phyloP scores from a whole-genome alignment of 1,284 basidiomycete species.

The Cryptococcus depauperatus region DNA sequence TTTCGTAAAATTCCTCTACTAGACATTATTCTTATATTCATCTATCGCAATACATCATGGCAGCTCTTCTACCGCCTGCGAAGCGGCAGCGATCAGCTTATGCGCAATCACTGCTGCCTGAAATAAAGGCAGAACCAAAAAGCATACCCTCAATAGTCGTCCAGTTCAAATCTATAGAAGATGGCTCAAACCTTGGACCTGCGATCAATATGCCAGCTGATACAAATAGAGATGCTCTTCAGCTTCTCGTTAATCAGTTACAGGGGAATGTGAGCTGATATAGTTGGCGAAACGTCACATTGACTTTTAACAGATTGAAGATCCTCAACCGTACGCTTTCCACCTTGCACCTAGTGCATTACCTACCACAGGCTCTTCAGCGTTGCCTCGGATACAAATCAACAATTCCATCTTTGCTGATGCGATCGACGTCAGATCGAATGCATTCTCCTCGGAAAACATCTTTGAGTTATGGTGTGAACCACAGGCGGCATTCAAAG shows the following conservation, averaged over 20 bases:
- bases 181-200: conserved; percentile 69
- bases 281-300: background rate
- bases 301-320: conserved; percentile 56
- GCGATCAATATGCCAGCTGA: conserved; percentile 80
- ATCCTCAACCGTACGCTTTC: conserved; percentile 82
- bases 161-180: conserved; percentile 82
- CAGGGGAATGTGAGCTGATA: conserved; percentile 54
- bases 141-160: conserved; percentile 66
- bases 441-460: conserved; percentile 69
- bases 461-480: conserved; percentile 78
- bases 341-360: conserved; percentile 56
- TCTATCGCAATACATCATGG: conserved; percentile 50
- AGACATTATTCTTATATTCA: too few species aligned
- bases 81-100: conserved; percentile 76
- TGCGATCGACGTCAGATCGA: conserved; percentile 49
- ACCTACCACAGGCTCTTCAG: conserved; percentile 30
- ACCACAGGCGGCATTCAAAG: conserved; percentile 92
- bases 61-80: conserved; percentile 71
- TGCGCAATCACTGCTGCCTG: conserved; percentile 46
- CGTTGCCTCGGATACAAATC: conserved; percentile 63
- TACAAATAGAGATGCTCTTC: conserved; percentile 71
- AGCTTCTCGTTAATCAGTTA: conserved; percentile 77
- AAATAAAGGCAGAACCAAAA: conserved; percentile 51
- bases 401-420: conserved; percentile 73
- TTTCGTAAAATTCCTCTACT: too few species aligned